These are phyloP conservation scores for Megacollybia platyphylla DNA, from an alignment of 1,284 basidiomycete genomes.

Conservation along the genomic window DNA sequence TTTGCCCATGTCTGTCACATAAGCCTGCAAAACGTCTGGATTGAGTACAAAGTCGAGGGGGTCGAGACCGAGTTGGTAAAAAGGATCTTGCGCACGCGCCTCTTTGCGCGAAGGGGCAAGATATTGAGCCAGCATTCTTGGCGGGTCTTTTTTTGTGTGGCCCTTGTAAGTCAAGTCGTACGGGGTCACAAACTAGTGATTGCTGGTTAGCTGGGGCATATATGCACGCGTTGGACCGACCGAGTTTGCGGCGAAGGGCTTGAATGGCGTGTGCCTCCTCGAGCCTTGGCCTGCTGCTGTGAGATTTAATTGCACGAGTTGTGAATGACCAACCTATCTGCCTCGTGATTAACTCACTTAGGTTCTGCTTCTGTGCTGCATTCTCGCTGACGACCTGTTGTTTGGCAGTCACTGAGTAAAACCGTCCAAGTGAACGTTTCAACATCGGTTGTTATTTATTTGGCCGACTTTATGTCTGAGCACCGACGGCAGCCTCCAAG, in stretches of 20 bases:
- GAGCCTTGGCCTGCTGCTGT: not conserved
- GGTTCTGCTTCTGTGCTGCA: too few species aligned
- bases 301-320: too few species aligned
- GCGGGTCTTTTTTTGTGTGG: slow-evolving; percentile 15
- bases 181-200: slow-evolving; percentile 28
- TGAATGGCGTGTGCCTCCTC: not conserved
- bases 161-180: slow-evolving; percentile 29
- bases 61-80: slow-evolving; percentile 56
- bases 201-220: slow-evolving; percentile 3
- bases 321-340: too few species aligned
- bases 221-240: slow-evolving; percentile 15
- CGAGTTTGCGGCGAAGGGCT: slow-evolving; percentile 6
- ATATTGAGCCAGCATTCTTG: slow-evolving; percentile 14
- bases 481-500: slow-evolving; percentile 62
- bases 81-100: slow-evolving; percentile 48
- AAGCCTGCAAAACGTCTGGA: slow-evolving; percentile 52
- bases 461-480: slow-evolving; percentile 15
- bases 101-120: slow-evolving; percentile 40
- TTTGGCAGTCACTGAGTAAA: too few species aligned
- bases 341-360: too few species aligned
- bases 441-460: too few species aligned
- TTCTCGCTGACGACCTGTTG: too few species aligned
- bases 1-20: slow-evolving; percentile 78
- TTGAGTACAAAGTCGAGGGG: slow-evolving; percentile 63
- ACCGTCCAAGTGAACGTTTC: too few species aligned